Evolutionary conservation across 768 basidiomycete genomes (phyloP).

Genomic region (Sutorius australiensis): DNA sequence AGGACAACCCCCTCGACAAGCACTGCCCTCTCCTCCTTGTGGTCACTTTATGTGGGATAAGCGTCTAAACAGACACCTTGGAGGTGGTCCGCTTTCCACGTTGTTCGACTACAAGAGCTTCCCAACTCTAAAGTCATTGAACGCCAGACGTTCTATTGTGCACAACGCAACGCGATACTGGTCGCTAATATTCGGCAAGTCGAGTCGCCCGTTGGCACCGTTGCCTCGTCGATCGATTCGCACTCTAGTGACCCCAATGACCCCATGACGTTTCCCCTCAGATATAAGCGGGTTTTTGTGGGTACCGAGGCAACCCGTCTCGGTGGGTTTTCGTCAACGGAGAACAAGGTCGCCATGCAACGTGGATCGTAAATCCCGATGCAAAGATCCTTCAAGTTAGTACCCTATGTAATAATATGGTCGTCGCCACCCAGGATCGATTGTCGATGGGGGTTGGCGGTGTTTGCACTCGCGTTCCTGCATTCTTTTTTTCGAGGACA

Average conservation of each 20-base stretch:
- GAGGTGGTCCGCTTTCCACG: background rate
- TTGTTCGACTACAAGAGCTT: background rate
- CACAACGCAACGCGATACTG: background rate
- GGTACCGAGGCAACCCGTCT: background rate
- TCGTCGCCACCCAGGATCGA: background rate
- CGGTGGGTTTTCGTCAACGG: background rate
- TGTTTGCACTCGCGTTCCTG: background rate
- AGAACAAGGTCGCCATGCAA: background rate
- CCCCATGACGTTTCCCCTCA: background rate
- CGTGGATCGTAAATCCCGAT: background rate
- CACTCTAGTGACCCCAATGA: background rate
- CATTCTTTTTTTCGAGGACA: background rate
- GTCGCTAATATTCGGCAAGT: background rate
- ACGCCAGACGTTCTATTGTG: no score
- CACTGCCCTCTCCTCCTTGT: no score
- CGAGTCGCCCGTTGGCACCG: background rate
- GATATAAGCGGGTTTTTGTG: background rate
- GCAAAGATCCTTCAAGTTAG: background rate
- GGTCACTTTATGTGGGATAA: background rate
- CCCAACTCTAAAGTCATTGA: no score
- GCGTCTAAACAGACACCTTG: background rate
- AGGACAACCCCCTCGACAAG: no score
- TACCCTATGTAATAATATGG: background rate
- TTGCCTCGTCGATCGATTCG: background rate
- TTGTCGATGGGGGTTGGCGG: background rate